A percentile compares a stretch with the other conserved stretches of the same genome.
These are phyloP conservation scores for Pilasporangium apinafurcum DNA, from an alignment of 352 stramenopile species.

Conservation along the genomic window DNA sequence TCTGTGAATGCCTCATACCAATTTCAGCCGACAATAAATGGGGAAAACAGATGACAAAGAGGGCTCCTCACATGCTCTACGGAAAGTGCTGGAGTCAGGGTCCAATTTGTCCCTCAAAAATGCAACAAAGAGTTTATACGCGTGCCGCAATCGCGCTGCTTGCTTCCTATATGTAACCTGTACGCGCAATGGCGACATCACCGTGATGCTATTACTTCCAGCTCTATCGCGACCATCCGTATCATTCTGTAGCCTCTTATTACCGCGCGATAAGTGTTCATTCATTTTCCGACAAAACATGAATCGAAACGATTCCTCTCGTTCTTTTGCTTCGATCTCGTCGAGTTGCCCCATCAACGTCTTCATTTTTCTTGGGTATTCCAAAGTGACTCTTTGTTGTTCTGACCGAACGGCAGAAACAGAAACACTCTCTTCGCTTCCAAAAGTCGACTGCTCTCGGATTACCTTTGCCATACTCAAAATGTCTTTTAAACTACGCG, in stretches of 20 bases:
- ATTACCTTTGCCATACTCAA: slow-evolving; percentile 23
- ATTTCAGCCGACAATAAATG: slow-evolving; percentile 37
- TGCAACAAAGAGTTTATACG: slow-evolving; percentile 18
- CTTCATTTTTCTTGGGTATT: slow-evolving; percentile 48
- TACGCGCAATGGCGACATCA: slow-evolving; percentile 9
- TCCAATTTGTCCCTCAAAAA: slow-evolving; percentile 29
- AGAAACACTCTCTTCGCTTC: no score
- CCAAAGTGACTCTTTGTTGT: no score
- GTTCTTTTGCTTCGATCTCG: slow-evolving; percentile 19
- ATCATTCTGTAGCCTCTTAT: slow-evolving; percentile 7
- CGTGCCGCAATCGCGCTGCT: slow-evolving; percentile 19
- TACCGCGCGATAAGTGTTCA: slow-evolving; percentile 29
- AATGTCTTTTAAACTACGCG: slow-evolving; percentile 15
- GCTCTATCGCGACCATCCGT: slow-evolving; percentile 3
- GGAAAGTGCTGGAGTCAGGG: slow-evolving; percentile 14
- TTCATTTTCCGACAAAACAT: slow-evolving; percentile 50
- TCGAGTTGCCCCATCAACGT: slow-evolving; percentile 27
- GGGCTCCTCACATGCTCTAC: slow-evolving; percentile 14
- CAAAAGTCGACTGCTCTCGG: slow-evolving; percentile 1
- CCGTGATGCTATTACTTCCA: slow-evolving; percentile 3
- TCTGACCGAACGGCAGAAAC: no score
- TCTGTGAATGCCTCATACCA: slow-evolving; percentile 15
- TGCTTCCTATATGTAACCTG: slow-evolving; percentile 27
- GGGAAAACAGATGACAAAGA: slow-evolving; percentile 39
- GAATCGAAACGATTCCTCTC: slow-evolving; percentile 25